Evolutionary conservation across 2,329 filamentous ascomycete genomes (phyloP).

Genomic region (Phaeophleospora eucalypticola): DNA sequence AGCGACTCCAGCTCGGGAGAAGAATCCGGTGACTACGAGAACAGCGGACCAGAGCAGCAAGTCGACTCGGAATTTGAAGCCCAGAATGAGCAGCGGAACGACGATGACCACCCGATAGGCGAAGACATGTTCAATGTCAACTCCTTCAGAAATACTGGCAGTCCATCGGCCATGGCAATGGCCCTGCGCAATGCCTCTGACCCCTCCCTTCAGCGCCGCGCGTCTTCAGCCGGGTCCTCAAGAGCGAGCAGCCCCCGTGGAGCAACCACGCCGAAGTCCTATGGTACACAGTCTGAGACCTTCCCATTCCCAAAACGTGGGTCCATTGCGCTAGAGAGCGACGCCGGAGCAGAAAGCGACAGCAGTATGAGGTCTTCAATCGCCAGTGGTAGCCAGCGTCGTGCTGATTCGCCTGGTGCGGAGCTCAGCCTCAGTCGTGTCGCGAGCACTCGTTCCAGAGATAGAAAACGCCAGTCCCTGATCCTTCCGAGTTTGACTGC

Average conservation of each 20-base stretch:
- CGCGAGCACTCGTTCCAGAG: slow-evolving; percentile 62
- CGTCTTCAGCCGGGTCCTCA: slow-evolving; percentile 68
- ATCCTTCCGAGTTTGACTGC: slow-evolving; percentile 66
- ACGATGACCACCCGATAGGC: slow-evolving; percentile 29
- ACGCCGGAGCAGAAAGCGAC: slow-evolving; percentile 78
- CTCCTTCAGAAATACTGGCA: slow-evolving; percentile 15
- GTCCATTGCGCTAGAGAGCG: slow-evolving; percentile 77
- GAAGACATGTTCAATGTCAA: slow-evolving; percentile 22
- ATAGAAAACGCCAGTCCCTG: slow-evolving; percentile 81
- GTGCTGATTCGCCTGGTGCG: slow-evolving; percentile 86
- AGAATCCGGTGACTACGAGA: slow-evolving; percentile 22
- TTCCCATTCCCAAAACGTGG: slow-evolving; percentile 65
- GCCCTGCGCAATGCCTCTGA: slow-evolving; percentile 55
- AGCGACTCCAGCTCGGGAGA: slow-evolving; percentile 63
- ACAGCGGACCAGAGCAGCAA: slow-evolving; percentile 18
- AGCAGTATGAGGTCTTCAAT: slow-evolving; percentile 81
- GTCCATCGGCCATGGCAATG: slow-evolving; percentile 52
- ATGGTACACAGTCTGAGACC: slow-evolving; percentile 54
- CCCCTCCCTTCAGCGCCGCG: slow-evolving; percentile 44
- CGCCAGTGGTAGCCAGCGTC: slow-evolving; percentile 50
- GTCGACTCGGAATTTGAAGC: slow-evolving; percentile 55
- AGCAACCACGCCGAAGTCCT: slow-evolving; percentile 84
- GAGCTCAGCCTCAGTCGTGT: slow-evolving; percentile 74
- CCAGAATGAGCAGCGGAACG: slow-evolving; percentile 38
- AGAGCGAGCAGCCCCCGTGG: slow-evolving; percentile 80